Conservation (phyloP, 345 rosid genomes). For the Populus deltoides region DNA sequence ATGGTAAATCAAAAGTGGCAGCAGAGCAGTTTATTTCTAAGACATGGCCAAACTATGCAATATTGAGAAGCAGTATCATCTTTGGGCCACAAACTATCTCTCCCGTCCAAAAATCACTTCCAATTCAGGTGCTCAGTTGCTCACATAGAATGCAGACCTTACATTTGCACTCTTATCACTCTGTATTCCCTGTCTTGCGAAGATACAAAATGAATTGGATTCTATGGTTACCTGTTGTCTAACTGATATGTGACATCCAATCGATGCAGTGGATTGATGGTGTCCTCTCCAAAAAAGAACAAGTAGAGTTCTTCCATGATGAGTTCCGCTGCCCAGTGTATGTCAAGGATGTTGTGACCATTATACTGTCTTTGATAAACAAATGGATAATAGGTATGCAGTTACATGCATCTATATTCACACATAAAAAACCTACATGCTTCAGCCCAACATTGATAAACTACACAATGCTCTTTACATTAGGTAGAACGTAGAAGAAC, state of each 20-base stretch:
- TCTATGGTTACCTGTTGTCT: neutral
- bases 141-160: neutral
- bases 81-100: conserved; percentile 81
- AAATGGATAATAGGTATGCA: conserved; percentile 62
- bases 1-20: conserved; percentile 84
- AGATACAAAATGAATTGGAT: neutral
- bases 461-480: neutral
- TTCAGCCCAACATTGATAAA: neutral
- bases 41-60: conserved; percentile 60
- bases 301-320: conserved; percentile 66
- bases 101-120: conserved; percentile 83
- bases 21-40: conserved; percentile 66
- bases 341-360: conserved; percentile 65
- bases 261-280: conserved; percentile 77
- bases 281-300: conserved; percentile 63
- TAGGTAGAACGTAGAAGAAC: neutral
- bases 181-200: neutral
- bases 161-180: neutral
- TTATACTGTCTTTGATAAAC: conserved; percentile 41
- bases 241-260: neutral
- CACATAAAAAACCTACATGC: neutral
- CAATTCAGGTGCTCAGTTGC: conserved; percentile 57
- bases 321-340: conserved; percentile 90
- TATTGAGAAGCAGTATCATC: conserved; percentile 85
- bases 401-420: neutral